Evolutionary conservation across 2,329 filamentous ascomycete species (phyloP).

Genomic region (Decorospora gaudefroyi): DNA sequence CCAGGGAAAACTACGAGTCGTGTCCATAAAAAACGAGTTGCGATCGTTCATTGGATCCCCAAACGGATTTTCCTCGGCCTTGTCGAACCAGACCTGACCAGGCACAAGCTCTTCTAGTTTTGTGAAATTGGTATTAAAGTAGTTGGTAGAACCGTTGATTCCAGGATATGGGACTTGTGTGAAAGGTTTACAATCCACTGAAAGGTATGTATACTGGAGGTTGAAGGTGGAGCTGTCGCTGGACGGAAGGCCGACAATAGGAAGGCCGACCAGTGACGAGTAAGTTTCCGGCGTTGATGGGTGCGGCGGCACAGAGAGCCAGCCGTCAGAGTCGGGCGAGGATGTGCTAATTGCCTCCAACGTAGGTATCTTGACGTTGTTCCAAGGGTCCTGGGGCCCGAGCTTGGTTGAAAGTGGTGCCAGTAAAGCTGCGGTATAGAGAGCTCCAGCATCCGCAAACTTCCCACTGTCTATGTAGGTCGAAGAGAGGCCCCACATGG

Average conservation of each 20-base stretch:
- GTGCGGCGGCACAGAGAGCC: constrained; percentile 26
- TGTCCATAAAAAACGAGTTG: constrained; percentile 35
- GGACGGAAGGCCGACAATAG: constrained; percentile 27
- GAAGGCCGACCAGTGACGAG: constrained; percentile 38
- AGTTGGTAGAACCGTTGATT: not conserved
- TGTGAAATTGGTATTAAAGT: constrained; percentile 11
- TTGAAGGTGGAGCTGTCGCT: constrained; percentile 19
- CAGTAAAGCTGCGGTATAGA: constrained; percentile 37
- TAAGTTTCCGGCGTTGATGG: constrained; percentile 29
- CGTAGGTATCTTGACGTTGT: constrained; percentile 44
- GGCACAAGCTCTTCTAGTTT: constrained; percentile 24
- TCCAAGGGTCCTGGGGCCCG: constrained; percentile 38
- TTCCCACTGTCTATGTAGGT: constrained; percentile 23
- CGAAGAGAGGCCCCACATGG: constrained; percentile 18
- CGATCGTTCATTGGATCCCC: not conserved
- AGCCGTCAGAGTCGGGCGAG: constrained; percentile 21
- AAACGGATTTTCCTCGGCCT: constrained; percentile 22
- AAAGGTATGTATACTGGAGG: constrained; percentile 31
- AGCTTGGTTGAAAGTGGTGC: constrained; percentile 29
- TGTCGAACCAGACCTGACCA: constrained; percentile 28
- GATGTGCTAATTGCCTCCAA: constrained; percentile 19
- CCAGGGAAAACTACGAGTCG: constrained; percentile 11
- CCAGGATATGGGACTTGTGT: constrained; percentile 15
- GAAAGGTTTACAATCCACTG: constrained; percentile 21
- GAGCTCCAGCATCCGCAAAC: constrained; percentile 23